Conservation (phyloP, 805 yeast species). For the Metschnikowia drakensbergensis region DNA sequence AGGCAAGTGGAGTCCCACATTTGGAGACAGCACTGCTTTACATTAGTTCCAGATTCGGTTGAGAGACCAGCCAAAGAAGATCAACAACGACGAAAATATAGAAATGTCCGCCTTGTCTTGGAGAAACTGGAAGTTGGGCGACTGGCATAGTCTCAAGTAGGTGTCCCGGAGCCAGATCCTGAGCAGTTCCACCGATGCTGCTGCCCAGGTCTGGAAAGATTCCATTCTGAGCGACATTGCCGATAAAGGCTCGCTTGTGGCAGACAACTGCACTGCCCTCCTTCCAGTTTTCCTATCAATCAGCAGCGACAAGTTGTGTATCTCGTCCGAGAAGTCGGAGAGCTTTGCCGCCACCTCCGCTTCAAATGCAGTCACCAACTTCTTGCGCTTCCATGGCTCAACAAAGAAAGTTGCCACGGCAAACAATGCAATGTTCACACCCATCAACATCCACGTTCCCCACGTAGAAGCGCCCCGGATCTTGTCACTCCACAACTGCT, state of each 20-base stretch:
- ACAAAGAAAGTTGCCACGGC: constrained; percentile 77
- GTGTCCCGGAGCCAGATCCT: not conserved
- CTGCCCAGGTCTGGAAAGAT: not conserved
- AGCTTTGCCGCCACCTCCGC: constrained; percentile 54
- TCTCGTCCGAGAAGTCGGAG: constrained; percentile 12
- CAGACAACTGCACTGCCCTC: not conserved
- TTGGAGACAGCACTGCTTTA: no score
- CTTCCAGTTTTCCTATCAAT: not conserved
- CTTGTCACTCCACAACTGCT: constrained; percentile 97
- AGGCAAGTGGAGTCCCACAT: no score
- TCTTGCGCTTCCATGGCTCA: constrained; percentile 90
- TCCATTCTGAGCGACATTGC: not conserved
- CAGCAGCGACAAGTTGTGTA: constrained; percentile 8
- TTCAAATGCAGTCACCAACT: constrained; percentile 81
- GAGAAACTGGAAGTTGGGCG: constrained; percentile 2
- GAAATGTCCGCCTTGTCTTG: constrained; percentile 11
- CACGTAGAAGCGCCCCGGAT: constrained; percentile 91
- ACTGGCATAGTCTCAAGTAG: not conserved
- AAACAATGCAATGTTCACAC: constrained; percentile 74
- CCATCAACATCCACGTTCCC: constrained; percentile 93
- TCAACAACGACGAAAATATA: constrained; percentile 10
- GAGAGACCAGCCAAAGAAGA: constrained; percentile 12
- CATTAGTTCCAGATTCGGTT: constrained; percentile 4
- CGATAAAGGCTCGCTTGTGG: not conserved
- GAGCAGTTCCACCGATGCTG: not conserved